phyloP scores from a whole-genome alignment of 345 rosid species.

The Brassica napus region Da-Ae NC_063449.1:32838001-32838500 shows the following conservation, averaged over 20 bases:
- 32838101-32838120: not conserved
- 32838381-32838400: conserved; percentile 32
- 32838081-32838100: conserved; percentile 5
- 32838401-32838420: conserved; percentile 28
- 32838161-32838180: conserved; percentile 76
- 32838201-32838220: conserved; percentile 86
- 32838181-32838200: conserved; percentile 89
- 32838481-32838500: conserved; percentile 89
- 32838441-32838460: conserved; percentile 88
- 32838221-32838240: conserved; percentile 86
- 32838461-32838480: conserved; percentile 90
- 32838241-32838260: conserved; percentile 91
- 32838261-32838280: conserved; percentile 71
- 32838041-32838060: conserved; percentile 5
- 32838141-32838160: conserved; percentile 83
- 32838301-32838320: conserved; percentile 84
- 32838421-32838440: conserved; percentile 37
- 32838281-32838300: conserved; percentile 89
- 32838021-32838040: not conserved
- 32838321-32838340: conserved; percentile 80
- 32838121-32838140: conserved; percentile 17
- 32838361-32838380: conserved; percentile 41
- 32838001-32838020: not conserved
- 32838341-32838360: conserved; percentile 69
- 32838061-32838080: conserved; percentile 4